Conservation (phyloP, 2,329 filamentous ascomycete genomes). For the Aspergillus hortae region DNA sequence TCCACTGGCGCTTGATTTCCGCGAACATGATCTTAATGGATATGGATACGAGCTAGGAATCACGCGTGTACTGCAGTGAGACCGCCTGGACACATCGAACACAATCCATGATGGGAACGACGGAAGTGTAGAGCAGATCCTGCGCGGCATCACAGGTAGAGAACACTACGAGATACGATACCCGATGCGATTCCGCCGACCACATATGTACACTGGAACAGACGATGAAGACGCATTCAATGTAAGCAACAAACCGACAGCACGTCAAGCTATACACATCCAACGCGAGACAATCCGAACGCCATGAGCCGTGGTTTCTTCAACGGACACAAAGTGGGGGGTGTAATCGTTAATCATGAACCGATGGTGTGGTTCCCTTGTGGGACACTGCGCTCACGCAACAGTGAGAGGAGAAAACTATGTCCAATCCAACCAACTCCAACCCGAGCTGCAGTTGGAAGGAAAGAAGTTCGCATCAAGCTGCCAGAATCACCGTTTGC, state of each 20-base stretch:
- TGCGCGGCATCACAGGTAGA: no score
- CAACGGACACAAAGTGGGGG: constrained; percentile 2
- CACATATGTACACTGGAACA: constrained; percentile 9
- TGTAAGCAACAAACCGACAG: constrained; percentile 3
- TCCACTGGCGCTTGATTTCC: background rate
- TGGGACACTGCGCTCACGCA: background rate
- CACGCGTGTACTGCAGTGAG: background rate
- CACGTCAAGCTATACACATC: constrained; percentile 10
- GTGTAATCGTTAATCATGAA: constrained; percentile 15
- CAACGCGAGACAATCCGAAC: constrained; percentile 18
- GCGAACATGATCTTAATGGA: background rate
- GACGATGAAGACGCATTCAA: constrained; percentile 2
- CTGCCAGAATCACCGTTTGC: constrained; percentile 61
- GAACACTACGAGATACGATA: no score
- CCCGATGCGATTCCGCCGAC: background rate
- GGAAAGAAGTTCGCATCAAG: background rate
- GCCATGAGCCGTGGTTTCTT: constrained; percentile 13
- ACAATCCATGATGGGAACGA: background rate
- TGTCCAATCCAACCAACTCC: background rate
- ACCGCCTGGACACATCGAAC: background rate
- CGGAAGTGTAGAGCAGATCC: no score
- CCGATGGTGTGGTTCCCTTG: background rate
- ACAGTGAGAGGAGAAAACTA: background rate
- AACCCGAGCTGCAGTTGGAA: background rate
- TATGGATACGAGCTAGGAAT: constrained; percentile 2